Conservation (phyloP, 1,139 yeast species). For the Candida frijolesensis region DNA sequence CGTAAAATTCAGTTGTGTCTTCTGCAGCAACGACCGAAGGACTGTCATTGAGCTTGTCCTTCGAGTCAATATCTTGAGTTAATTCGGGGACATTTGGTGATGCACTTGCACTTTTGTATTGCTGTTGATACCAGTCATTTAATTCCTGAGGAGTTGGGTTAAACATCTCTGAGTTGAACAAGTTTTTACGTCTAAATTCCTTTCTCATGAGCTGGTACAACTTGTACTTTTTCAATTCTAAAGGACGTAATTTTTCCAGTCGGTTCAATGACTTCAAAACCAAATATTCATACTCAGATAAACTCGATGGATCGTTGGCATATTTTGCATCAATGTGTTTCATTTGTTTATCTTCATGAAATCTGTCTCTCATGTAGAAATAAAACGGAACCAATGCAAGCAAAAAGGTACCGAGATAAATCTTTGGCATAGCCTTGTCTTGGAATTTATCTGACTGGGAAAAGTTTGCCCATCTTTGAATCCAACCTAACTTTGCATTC, state of each 20-base stretch:
- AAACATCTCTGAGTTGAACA: conserved; percentile 47
- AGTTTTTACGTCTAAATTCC: conserved; percentile 50
- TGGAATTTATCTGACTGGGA: conserved; percentile 41
- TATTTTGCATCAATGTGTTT: conserved; percentile 46
- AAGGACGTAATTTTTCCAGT: conserved; percentile 51
- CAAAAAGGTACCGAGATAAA: conserved; percentile 59
- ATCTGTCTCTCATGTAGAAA: conserved; percentile 67
- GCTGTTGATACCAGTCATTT: conserved; percentile 48
- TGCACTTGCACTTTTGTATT: conserved; percentile 24
- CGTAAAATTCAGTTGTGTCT: conserved; percentile 85
- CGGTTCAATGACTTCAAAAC: conserved; percentile 56
- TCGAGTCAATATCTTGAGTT: conserved; percentile 19
- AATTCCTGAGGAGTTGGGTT: conserved; percentile 55
- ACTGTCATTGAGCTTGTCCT: conserved; percentile 24
- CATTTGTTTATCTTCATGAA: conserved; percentile 65
- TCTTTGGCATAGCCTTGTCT: conserved; percentile 39
- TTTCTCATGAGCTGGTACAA: conserved; percentile 56
- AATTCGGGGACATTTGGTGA: conserved; percentile 30
- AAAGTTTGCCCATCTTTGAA: conserved; percentile 43
- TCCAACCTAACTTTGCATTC: conserved; percentile 31
- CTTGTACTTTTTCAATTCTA: conserved; percentile 55
- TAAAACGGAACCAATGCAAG: conserved; percentile 61
- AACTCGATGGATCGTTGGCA: conserved; percentile 35
- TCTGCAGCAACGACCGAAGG: conserved; percentile 60
- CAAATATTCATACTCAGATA: conserved; percentile 64